Base-by-base conservation (phyloP, 495 filamentous ascomycete genomes). In the Annulohypoxylon maeteangense region DNA sequence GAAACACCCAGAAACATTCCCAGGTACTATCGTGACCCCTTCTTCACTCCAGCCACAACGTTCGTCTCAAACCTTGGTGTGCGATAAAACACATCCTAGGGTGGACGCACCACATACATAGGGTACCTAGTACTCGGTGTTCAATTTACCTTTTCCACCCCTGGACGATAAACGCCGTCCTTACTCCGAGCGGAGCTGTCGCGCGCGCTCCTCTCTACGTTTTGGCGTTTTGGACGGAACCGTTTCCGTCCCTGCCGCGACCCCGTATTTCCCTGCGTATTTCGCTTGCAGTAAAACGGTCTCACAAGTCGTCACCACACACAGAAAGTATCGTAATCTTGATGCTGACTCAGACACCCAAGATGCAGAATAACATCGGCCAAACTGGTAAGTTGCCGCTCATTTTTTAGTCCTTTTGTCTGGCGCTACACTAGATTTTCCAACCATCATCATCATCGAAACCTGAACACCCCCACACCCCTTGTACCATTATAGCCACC, bases 151-250 rank as follows among this genome's bases (percentile, higher is more conserved):
- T 61, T 48, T 62, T 29, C 59, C 32, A 64, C 62, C 70, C 60
- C 68, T 65, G 61, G 51, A 54, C 61, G 44, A 73, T 48, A 73
- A 73, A 73, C 60, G 57, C 70, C 61, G 62, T 73, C 65, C 65
- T 68, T 73, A 62, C 57, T 69, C 70, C 70, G 70, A 73, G 70
- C 70, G 65, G 70, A 73, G 65, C 65, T 45, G 65, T 62, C 56
- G 29, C 60, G 53, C 60, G 53, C 50, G 50, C 64, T 38, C 32
- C 51, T 62, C n/a, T 34, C 34, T 73, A 65, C 61, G 40, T 44
- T 44, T 44, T 44, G 62, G 65, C 70, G 70, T 73, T 66, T 73
- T 69, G 44, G 16, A 73, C 70, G 70, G 70, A 73, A 68, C 4
- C 55, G 55, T 34, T 73, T 69, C 70, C 65, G 70, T 73, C 60